Evolutionary conservation across 371 early-diverging fungal species (phyloP).

Genomic region (Nematocida homosporus): DNA sequence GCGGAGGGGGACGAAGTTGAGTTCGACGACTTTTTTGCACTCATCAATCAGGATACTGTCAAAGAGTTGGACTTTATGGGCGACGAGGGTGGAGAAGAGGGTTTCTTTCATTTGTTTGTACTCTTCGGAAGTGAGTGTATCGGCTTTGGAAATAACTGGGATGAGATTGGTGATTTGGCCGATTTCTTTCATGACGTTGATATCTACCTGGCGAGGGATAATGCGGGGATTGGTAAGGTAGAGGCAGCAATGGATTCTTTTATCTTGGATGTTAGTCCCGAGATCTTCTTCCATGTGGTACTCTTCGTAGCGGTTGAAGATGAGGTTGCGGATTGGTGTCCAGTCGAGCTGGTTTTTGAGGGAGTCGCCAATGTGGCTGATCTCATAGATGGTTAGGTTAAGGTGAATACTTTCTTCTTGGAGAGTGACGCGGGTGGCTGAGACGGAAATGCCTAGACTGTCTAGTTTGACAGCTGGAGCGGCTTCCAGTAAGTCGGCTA

Average conservation of each 20-base stretch:
- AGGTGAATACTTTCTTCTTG: constrained; percentile 56
- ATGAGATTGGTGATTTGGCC: constrained; percentile 62
- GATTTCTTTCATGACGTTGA: constrained; percentile 61
- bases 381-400: constrained; percentile 60
- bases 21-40: constrained; percentile 38
- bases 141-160: constrained; percentile 64
- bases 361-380: constrained; percentile 62
- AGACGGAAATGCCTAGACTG: constrained; percentile 1
- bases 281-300: constrained; percentile 61
- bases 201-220: constrained; percentile 55
- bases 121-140: constrained; percentile 55
- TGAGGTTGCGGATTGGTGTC: constrained; percentile 52
- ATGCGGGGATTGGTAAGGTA: constrained; percentile 59
- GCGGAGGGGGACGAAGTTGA: constrained; percentile 47
- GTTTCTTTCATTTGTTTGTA: constrained; percentile 46
- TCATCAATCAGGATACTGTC: constrained; percentile 46
- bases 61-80: constrained; percentile 49
- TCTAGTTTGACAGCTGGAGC: not conserved
- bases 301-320: constrained; percentile 57
- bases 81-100: constrained; percentile 20
- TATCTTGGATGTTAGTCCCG: constrained; percentile 55
- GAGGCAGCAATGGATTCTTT: constrained; percentile 64
- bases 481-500: constrained; percentile 28
- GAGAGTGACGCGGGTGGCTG: constrained; percentile 16
- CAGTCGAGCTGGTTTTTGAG: constrained; percentile 51